Evolutionary conservation across 371 early-diverging fungal species (phyloP).

Genomic region (Parasitella parasitica): DNA sequence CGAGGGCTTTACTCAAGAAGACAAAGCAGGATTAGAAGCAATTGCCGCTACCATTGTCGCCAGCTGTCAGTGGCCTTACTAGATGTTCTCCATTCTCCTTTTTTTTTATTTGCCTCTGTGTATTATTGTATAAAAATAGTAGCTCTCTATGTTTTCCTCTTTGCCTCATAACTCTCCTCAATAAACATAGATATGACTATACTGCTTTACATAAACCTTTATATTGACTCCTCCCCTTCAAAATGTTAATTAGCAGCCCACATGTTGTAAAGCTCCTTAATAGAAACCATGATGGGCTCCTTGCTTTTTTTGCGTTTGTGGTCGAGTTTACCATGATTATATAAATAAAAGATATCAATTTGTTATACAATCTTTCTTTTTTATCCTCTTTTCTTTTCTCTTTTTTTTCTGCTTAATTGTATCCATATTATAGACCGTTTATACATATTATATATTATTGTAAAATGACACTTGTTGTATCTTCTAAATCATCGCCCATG

Average conservation of each 20-base stretch:
- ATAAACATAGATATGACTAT: neutral
- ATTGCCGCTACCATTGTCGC: conserved; percentile 65
- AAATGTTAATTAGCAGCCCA: neutral
- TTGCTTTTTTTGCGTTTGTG: neutral
- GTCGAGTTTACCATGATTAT: neutral
- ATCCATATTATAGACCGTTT: neutral
- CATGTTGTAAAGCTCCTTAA: neutral
- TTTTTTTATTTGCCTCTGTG: neutral
- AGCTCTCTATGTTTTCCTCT: neutral
- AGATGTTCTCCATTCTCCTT: neutral
- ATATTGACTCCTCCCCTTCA: neutral
- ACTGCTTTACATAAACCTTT: neutral
- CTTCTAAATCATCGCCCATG: neutral
- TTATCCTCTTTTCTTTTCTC: neutral
- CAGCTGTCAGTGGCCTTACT: conserved; percentile 57
- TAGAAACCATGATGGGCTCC: neutral
- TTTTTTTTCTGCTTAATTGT: neutral
- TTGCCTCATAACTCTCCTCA: neutral
- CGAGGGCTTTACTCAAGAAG: conserved; percentile 78
- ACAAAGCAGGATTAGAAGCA: conserved; percentile 69
- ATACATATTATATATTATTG: neutral
- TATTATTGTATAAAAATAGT: neutral
- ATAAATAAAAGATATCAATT: neutral
- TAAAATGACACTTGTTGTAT: neutral
- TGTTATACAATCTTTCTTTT: neutral